Evolutionary conservation across 306 rosid genomes (phyloP), one percentile per base, ranked within the genome.

Genomic region (Begonia peltatifolia): DNA sequence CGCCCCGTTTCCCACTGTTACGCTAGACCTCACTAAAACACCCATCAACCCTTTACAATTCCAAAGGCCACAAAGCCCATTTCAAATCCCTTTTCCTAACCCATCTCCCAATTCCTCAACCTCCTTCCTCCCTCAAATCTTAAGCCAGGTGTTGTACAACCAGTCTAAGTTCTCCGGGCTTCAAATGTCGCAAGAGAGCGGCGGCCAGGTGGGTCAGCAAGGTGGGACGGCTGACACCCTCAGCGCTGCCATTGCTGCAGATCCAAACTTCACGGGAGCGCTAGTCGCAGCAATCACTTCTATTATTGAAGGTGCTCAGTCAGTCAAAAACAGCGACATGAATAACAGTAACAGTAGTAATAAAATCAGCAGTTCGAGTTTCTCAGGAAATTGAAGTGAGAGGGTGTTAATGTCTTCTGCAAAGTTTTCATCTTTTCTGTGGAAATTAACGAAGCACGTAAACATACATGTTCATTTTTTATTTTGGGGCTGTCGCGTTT

Each of bases 1-100:
- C 6, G 84, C 99, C 5, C 95, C 95, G 49, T 86, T 83, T 56
- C 94, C 99, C 12, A 83, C 95, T 9, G 76, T 90, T 22, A 86
- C 94, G 63, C 54, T 90, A 50, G 99, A 90, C 82, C 65, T 80
- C 14, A 85, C 99, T 5, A 79, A 78, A 10, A 53, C 84, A 10
- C 70, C 81, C 9, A 22, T 50, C 2, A 82, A 82, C 53, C 79
- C 87, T 13, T 59, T 68, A 11, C 79, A 75, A 42, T 48, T 78
- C 52, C 87, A 67, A 65, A 66, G 63, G 56, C 68, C 68, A 3
- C 51, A 46, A 6, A 23, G 9, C 14, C 95, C 78, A 41, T 70
- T 79, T 14, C 79, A 61, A 30, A 46, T 73, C 57, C 76, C 87
- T 12, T 72, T 71, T 67, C 71, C 67, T 7, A 68, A 56, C 51